A percentile compares a stretch with the other conserved stretches of the same genome.
These are phyloP conservation scores for Cinchona pubescens DNA, from an alignment of 257 asterid genomes.

Conservation along the genomic window DNA sequence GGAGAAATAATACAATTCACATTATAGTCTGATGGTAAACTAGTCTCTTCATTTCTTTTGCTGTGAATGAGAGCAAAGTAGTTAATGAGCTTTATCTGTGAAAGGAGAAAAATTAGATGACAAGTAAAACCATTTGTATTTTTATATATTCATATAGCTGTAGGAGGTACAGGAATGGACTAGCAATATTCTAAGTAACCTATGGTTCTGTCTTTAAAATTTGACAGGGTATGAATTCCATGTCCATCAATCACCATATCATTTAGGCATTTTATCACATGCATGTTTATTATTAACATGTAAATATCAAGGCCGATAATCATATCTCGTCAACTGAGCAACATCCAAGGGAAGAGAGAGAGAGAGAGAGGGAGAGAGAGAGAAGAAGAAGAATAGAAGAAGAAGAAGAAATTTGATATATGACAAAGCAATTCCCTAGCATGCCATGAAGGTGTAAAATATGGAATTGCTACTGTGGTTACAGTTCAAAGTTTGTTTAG, in stretches of 20 bases:
- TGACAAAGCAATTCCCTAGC: constrained; percentile 2
- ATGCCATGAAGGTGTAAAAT: too few relatives aligned
- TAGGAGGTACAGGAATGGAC: background rate
- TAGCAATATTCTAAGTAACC: background rate
- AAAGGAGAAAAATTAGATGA: background rate
- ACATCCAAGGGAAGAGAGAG: background rate
- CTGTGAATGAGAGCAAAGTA: too few relatives aligned
- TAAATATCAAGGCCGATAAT: background rate
- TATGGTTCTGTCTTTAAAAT: background rate
- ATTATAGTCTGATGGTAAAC: too few relatives aligned
- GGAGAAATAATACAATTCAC: too few relatives aligned
- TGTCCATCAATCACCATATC: background rate
- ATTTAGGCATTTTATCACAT: background rate
- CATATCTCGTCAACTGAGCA: background rate
- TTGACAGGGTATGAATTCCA: background rate
- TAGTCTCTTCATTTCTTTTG: too few relatives aligned
- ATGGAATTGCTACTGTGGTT: background rate
- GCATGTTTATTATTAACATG: background rate
- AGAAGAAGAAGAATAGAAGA: too few relatives aligned
- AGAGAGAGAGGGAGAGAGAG: too few relatives aligned
- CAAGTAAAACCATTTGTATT: background rate
- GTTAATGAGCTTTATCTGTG: background rate
- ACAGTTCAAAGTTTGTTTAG: background rate
- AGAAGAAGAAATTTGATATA: background rate
- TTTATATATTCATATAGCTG: background rate